These are phyloP conservation scores for Exutisphaerella laricina DNA, from an alignment of 2,329 filamentous ascomycete genomes.

Conservation along the genomic window DNA sequence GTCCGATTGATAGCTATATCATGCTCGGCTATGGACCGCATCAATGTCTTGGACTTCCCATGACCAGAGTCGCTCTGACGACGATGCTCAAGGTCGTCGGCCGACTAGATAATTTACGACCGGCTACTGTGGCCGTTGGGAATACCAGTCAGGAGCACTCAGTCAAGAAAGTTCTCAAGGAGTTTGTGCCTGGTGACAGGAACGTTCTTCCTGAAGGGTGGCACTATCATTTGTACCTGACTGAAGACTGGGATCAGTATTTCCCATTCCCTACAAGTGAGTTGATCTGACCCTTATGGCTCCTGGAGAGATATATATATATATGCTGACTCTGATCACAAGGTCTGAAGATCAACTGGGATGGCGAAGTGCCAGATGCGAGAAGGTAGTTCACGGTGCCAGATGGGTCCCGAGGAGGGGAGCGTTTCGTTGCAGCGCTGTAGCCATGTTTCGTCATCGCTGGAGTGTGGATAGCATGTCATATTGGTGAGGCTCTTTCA, in stretches of 20 bases:
- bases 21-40: slow-evolving; percentile 42
- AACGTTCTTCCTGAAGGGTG: slow-evolving; percentile 31
- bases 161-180: slow-evolving; percentile 41
- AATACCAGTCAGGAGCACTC: slow-evolving; percentile 32
- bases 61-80: slow-evolving; percentile 41
- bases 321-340: slow-evolving; percentile 5
- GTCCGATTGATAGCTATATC: slow-evolving; percentile 40
- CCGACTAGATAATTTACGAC: slow-evolving; percentile 35
- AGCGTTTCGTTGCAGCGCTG: too few species aligned
- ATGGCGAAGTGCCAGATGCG: slow-evolving; percentile 19
- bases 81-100: slow-evolving; percentile 44
- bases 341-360: slow-evolving; percentile 34
- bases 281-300: slow-evolving; percentile 16
- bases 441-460: too few species aligned
- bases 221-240: slow-evolving; percentile 42
- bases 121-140: slow-evolving; percentile 34
- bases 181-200: slow-evolving; percentile 28
- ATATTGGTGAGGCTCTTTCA: too few species aligned
- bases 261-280: slow-evolving; percentile 46
- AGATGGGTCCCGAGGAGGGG: too few species aligned
- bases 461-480: too few species aligned
- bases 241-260: slow-evolving; percentile 44
- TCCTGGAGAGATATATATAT: neutral
- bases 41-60: slow-evolving; percentile 40
- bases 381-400: too few species aligned